These are phyloP conservation scores for Gymnopus androsaceus DNA, from an alignment of 1,284 basidiomycete species.

Conservation along the genomic window DNA sequence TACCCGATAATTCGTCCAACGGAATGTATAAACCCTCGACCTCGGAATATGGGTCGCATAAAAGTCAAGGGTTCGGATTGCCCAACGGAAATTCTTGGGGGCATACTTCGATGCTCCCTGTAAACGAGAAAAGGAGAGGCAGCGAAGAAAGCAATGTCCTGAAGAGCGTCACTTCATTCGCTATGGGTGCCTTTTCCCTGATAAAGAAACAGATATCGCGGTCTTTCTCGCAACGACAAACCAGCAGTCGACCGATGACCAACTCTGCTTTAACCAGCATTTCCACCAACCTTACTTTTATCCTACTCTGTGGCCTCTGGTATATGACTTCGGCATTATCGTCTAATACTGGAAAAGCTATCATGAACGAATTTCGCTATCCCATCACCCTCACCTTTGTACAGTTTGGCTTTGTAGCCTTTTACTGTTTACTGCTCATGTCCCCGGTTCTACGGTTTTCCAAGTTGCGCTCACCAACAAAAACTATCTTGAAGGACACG, in stretches of 20 bases:
- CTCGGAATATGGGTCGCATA: neutral
- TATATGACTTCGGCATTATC: constrained; percentile 85
- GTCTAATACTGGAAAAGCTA: constrained; percentile 87
- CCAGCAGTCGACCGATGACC: neutral
- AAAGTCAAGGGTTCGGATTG: constrained; percentile 4
- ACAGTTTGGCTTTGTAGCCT: constrained; percentile 93
- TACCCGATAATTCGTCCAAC: neutral
- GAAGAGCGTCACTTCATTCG: neutral
- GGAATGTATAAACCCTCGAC: constrained; percentile 1
- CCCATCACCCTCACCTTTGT: constrained; percentile 94
- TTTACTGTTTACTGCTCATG: constrained; percentile 83
- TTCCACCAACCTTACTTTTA: constrained; percentile 47
- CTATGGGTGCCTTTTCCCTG: neutral
- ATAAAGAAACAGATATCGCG: neutral
- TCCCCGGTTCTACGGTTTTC: constrained; percentile 70
- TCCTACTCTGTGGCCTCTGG: constrained; percentile 77
- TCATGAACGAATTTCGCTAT: constrained; percentile 85
- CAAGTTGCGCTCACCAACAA: constrained; percentile 69
- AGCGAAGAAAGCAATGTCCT: neutral
- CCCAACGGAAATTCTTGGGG: neutral
- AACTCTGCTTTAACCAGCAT: neutral
- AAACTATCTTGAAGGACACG: constrained; percentile 75
- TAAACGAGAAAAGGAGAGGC: neutral
- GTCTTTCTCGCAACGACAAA: neutral
- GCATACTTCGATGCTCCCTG: neutral